Conservation (phyloP, 2,329 filamentous ascomycete genomes). For the Lasiodiplodia theobromae region DNA sequence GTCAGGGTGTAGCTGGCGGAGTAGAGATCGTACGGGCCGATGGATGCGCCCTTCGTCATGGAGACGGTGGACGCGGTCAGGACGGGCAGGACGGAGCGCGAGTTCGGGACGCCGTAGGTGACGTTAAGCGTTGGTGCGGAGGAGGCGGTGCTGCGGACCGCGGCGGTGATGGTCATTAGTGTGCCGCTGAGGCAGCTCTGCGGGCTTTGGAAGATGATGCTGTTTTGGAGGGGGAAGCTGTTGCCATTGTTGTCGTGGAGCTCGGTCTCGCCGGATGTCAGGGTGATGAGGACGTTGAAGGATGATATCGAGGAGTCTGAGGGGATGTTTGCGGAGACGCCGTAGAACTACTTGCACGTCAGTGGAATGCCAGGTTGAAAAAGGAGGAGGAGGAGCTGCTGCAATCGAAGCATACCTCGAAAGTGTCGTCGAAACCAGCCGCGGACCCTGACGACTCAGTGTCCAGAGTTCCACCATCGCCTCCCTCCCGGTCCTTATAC, state of each 20-base stretch:
- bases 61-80: conserved; percentile 36
- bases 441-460: conserved; percentile 57
- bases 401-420: conserved; percentile 53
- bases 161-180: conserved; percentile 38
- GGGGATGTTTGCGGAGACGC: conserved; percentile 55
- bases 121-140: conserved; percentile 33
- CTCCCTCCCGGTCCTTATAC: conserved; percentile 64
- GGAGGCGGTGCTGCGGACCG: conserved; percentile 34
- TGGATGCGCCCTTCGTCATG: conserved; percentile 38
- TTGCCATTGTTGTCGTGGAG: conserved; percentile 65
- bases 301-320: conserved; percentile 67
- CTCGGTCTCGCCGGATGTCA: conserved; percentile 55
- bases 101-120: conserved; percentile 36
- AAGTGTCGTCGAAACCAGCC: conserved; percentile 67
- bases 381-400: too few species aligned
- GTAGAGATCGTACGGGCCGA: conserved; percentile 40
- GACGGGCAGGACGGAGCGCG: conserved; percentile 37
- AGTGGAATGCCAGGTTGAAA: background rate
- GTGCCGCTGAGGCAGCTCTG: conserved; percentile 61
- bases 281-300: conserved; percentile 62
- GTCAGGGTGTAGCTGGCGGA: conserved; percentile 36
- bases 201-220: conserved; percentile 61
- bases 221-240: conserved; percentile 63
- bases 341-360: conserved; percentile 37
- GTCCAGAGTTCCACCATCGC: conserved; percentile 55